These are phyloP conservation scores for Pezicula neosporulosa DNA, from an alignment of 2,329 filamentous ascomycete species.

Conservation along the genomic window DNA sequence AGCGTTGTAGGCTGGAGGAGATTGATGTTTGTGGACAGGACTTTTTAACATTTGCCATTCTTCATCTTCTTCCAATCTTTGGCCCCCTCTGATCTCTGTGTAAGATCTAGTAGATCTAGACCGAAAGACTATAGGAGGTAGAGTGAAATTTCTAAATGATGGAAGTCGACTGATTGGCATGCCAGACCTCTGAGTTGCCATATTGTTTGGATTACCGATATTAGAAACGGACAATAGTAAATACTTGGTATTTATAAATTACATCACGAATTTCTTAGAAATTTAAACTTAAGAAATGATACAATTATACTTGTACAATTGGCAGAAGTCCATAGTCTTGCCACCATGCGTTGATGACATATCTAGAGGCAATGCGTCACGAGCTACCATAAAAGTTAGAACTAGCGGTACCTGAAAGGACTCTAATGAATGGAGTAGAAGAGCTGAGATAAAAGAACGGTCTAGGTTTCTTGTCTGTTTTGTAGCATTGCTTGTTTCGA, in stretches of 20 bases:
- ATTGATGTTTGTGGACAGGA: not conserved
- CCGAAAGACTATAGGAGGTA: not conserved
- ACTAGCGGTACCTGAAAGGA: no score
- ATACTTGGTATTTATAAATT: no score
- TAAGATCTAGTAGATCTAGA: not conserved
- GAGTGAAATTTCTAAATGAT: not conserved
- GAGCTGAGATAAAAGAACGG: not conserved
- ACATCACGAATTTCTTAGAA: no score
- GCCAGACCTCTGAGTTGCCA: not conserved
- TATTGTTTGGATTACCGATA: not conserved
- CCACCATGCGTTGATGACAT: no score
- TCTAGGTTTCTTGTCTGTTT: not conserved
- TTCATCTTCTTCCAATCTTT: not conserved
- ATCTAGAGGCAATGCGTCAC: no score
- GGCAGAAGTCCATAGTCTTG: no score
- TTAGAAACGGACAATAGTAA: not conserved
- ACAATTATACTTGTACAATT: no score
- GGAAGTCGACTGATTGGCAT: not conserved
- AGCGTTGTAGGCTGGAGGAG: not conserved
- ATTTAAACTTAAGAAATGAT: no score
- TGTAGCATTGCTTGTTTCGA: not conserved
- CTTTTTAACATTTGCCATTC: not conserved
- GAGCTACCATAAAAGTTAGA: no score
- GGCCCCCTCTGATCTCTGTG: not conserved
- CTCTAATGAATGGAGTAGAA: not conserved